These are phyloP conservation scores for Yamadazyma diddensiae DNA, from an alignment of 1,139 yeast genomes.

Conservation along the genomic window DNA sequence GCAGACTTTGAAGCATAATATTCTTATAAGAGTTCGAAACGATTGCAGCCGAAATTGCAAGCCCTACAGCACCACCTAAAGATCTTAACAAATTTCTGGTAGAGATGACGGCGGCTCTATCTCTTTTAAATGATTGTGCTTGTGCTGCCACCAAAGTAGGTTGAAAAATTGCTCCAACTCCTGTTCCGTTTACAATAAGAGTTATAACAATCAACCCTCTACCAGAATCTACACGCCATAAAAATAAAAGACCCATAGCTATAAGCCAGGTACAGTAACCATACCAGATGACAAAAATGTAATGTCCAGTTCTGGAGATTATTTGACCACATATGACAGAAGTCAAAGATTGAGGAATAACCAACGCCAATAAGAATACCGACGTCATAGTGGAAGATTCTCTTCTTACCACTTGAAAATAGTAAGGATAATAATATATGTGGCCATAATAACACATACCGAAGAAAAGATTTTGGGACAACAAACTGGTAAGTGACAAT, in stretches of 20 bases:
- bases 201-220: conserved; percentile 34
- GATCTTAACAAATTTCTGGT: conserved; percentile 52
- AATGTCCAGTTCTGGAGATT: conserved; percentile 41
- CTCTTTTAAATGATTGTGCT: conserved; percentile 49
- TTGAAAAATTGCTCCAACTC: conserved; percentile 32
- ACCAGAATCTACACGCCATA: conserved; percentile 28
- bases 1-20: too few relatives aligned
- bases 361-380: conserved; percentile 40
- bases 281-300: conserved; percentile 34
- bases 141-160: conserved; percentile 53
- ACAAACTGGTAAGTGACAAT: conserved; percentile 31
- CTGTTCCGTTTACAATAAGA: conserved; percentile 44
- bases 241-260: conserved; percentile 35
- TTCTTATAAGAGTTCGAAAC: conserved; percentile 15
- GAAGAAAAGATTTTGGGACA: conserved; percentile 44
- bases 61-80: conserved; percentile 51
- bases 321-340: conserved; percentile 44
- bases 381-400: conserved; percentile 37
- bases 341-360: conserved; percentile 35
- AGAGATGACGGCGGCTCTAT: conserved; percentile 55
- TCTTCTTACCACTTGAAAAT: conserved; percentile 49
- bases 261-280: conserved; percentile 47
- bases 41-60: conserved; percentile 24
- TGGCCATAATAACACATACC: conserved; percentile 48
- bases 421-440: conserved; percentile 48